Evolutionary conservation across 169 alveolate genomes (phyloP), one percentile per base, ranked within the genome.

Genomic region (Eimeria falciformis): DNA sequence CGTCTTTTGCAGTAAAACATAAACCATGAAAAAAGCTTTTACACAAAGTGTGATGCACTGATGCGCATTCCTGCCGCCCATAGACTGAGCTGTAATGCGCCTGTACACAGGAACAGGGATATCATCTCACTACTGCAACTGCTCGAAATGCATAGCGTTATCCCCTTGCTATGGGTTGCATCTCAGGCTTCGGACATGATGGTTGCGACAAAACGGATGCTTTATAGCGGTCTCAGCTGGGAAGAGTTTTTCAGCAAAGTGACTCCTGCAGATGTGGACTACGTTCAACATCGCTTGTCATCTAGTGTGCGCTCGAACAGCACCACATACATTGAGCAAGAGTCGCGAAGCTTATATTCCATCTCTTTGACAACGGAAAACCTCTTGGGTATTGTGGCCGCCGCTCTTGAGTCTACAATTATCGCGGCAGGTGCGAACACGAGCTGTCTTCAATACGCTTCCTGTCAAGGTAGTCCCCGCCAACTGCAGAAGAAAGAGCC

Each of bases 191-290:
- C 89, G 56, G 89, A 81, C 75, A 45, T 81, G 50, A 23, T 81
- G 37, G 89, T 81, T 4, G 89, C 89, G 55, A 81, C 89, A 46
- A 81, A 81, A 37, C n/a, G 89, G 45, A 27, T 27, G 55, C 89
- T 81, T 21, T 81, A 81, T 53, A 27, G 56, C 53, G 58, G 33
- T 5, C 23, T 25, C 33, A 81, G 77, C 77, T 81, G 89, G 89
- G 58, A 81, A 37, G 71, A 50, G 40, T 81, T 81, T 81, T 55
- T 81, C 25, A 81, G 56, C 18, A 45, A 25, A 5, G 25, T 53
- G 58, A 81, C 75, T 33, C 89, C 89, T 29, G 53, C 75, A 43
- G 89, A 81, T 50, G 45, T 50, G 75, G 89, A 81, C 21, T 81
- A 33, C 77, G 89, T 81, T n/a, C 89, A 81, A 55, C 77, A 81